Evolutionary conservation across 2,329 filamentous ascomycete genomes (phyloP).

Genomic region (Fusarium cicatricum): DNA sequence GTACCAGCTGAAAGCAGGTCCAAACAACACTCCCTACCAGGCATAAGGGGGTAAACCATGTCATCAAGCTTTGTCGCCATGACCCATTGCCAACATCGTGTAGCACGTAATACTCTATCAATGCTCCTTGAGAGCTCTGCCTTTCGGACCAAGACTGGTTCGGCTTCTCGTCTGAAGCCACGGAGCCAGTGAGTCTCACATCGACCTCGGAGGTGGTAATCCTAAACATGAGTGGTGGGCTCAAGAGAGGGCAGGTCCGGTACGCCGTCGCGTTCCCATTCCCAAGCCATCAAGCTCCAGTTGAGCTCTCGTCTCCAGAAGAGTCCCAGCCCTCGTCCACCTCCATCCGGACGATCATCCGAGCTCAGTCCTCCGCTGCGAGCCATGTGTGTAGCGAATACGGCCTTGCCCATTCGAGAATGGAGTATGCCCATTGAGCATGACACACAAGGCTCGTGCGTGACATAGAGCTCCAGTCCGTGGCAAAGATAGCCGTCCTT

Average conservation of each 20-base stretch:
- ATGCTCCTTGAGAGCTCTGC: conserved; percentile 21
- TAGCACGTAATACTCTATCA: conserved; percentile 27
- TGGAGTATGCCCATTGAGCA: conserved; percentile 97
- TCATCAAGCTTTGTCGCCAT: conserved; percentile 11
- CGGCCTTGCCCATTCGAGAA: conserved; percentile 86
- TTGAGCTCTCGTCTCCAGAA: conserved; percentile 82
- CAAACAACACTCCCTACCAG: conserved; percentile 30
- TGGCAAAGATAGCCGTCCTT: conserved; percentile 92
- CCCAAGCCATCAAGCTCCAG: conserved; percentile 85
- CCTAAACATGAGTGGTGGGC: conserved; percentile 60
- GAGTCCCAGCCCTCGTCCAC: conserved; percentile 69
- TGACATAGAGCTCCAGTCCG: conserved; percentile 90
- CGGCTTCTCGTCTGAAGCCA: conserved; percentile 18
- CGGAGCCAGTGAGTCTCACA: conserved; percentile 44
- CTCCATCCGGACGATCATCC: conserved; percentile 68
- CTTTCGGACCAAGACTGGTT: conserved; percentile 11
- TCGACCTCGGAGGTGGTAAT: conserved; percentile 53
- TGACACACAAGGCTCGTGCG: conserved; percentile 95
- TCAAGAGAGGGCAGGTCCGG: conserved; percentile 53
- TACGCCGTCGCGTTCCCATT: conserved; percentile 66
- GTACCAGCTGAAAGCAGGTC: conserved; percentile 32
- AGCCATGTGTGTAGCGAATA: conserved; percentile 82
- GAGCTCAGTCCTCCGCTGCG: conserved; percentile 84
- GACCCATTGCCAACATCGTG: conserved; percentile 15
- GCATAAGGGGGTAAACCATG: conserved; percentile 14